Evolutionary conservation across 202 grass and related monocot species (phyloP).

Genomic region (Dendrocalamus latiflorus): DNA sequence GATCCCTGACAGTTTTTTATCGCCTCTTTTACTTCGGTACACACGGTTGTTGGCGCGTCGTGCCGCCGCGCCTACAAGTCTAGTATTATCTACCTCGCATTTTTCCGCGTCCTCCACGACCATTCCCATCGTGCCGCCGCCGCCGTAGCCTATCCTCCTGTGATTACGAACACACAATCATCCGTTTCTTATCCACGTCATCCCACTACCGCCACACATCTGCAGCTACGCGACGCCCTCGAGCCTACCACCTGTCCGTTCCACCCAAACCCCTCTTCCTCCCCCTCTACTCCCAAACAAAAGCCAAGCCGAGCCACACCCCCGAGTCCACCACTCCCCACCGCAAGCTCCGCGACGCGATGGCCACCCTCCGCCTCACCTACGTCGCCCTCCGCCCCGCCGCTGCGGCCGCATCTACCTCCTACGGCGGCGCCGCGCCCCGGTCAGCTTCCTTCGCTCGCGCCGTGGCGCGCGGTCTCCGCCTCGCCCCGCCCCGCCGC

Average conservation of each 20-base stretch:
- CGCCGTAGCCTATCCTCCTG: too few species aligned
- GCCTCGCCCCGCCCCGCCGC: slow-evolving; percentile 30
- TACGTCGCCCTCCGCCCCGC: slow-evolving; percentile 49
- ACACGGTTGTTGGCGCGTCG: too few species aligned
- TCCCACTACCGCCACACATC: slow-evolving; percentile 37
- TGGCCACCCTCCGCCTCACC: slow-evolving; percentile 75
- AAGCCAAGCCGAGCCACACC: background rate
- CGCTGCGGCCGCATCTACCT: slow-evolving; percentile 13
- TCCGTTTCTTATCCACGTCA: slow-evolving; percentile 45
- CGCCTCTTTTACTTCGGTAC: too few species aligned
- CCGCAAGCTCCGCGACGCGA: slow-evolving; percentile 40
- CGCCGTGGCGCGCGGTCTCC: slow-evolving; percentile 26
- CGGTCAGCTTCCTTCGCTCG: slow-evolving; percentile 20
- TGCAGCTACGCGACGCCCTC: background rate
- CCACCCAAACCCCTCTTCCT: slow-evolving; percentile 10
- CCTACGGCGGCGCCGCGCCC: background rate
- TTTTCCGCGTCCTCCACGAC: too few species aligned
- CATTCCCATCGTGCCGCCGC: background rate
- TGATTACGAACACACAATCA: background rate
- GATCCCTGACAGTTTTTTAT: too few species aligned
- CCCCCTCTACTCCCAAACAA: background rate
- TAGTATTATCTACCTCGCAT: too few species aligned
- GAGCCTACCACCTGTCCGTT: background rate
- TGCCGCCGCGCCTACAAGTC: too few species aligned
- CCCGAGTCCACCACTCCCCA: background rate